Evolutionary conservation across 2,329 filamentous ascomycete genomes (phyloP).

Genomic region (Alternaria novae-zelandiae): DNA sequence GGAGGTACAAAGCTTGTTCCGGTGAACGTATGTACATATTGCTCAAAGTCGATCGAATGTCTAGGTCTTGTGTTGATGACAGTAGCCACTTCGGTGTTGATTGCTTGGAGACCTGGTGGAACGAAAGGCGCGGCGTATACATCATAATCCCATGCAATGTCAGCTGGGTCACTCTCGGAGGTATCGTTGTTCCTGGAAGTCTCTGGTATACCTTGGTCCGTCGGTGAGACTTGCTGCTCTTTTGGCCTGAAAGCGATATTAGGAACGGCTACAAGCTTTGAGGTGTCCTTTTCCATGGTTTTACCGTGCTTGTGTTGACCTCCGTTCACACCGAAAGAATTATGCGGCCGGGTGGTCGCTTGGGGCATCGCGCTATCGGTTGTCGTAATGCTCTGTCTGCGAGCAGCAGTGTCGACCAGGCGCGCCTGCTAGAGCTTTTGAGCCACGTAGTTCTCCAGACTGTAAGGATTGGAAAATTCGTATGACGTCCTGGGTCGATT

Average conservation of each 20-base stretch:
- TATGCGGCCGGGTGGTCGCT: neutral
- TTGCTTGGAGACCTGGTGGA: conserved; percentile 14
- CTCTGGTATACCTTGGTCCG: neutral
- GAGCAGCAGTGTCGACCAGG: neutral
- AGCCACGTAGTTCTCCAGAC: neutral
- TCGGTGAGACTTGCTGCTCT: neutral
- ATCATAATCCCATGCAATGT: conserved; percentile 16
- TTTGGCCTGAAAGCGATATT: neutral
- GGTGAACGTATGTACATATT: conserved; percentile 23
- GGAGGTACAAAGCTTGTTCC: conserved; percentile 25
- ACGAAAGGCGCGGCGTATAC: conserved; percentile 34
- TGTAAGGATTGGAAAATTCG: neutral
- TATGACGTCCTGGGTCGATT: fast-evolving
- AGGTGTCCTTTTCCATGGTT: neutral
- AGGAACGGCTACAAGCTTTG: conserved; percentile 12
- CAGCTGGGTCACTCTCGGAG: neutral
- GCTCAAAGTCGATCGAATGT: conserved; percentile 21
- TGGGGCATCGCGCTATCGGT: neutral
- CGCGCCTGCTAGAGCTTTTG: neutral
- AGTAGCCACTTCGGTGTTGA: conserved; percentile 21
- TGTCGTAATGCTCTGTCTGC: neutral
- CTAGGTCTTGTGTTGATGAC: conserved; percentile 11
- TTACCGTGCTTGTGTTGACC: neutral
- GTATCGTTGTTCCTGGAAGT: neutral
- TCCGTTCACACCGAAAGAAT: neutral